Base-by-base conservation (phyloP, 371 early-diverging fungal genomes). In the Mucor circinelloides region DNA sequence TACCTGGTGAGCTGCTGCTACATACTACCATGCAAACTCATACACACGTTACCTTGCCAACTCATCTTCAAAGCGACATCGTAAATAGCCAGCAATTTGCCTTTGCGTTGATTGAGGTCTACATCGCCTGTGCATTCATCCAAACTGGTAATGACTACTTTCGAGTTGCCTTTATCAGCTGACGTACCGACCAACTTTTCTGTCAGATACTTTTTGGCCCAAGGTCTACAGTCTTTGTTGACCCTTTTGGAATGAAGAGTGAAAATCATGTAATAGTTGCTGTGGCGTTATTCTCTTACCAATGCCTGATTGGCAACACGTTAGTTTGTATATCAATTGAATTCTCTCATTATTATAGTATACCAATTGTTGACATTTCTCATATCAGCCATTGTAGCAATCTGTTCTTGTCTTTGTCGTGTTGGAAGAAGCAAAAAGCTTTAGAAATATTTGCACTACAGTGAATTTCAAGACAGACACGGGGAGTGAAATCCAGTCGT, bases 41-140 rank as follows among this genome's bases (percentile, higher is more conserved):
- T n/a, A 42, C n/a, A 42, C 42, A 42, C 15, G 50, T 34, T 48
- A 69, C 73, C 79, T 72, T 74, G 31, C 66, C 73, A 71, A 27
- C 68, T 52, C 12, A 73, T 28, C 31, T 73, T 87, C 66, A 96
- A 71, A 21, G 80, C 85, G 12, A 97, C 74, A 67, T 96, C 97
- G 73, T 85, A 96, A 69, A 97, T 90, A 23, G 94, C 90, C 52
- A 96, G 88, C 50, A 97, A 79, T 75, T 93, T 93, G 19, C 96
- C 96, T 79, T 97, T 97, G 68, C 97, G 88, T 81, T 94, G 93
- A 82, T 94, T 95, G 55, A 97, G 78, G 61, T 95, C 94, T 8
- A 88, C 93, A 77, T 97, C 97, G 19, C 96, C 96, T 2, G 74
- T 82, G 34, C 93, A 87, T 4, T 85, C 80, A 57, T 82, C 76